These are phyloP conservation scores for Chaetomium sp. DNA, from an alignment of 2,329 filamentous ascomycete genomes.

Conservation along the genomic window DNA sequence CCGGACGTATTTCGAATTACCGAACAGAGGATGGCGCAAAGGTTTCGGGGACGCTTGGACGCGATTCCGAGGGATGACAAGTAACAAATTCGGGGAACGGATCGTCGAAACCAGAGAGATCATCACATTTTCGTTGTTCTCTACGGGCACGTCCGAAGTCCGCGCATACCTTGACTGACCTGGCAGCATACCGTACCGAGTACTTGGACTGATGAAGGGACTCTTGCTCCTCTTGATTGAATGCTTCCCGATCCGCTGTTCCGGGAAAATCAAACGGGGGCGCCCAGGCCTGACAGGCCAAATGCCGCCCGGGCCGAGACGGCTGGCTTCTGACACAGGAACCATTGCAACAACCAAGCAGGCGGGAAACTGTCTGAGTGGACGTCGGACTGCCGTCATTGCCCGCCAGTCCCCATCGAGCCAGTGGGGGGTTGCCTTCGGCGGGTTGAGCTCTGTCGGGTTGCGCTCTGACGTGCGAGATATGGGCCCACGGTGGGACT, in stretches of 20 bases:
- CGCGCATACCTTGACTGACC: not conserved
- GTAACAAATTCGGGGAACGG: not conserved
- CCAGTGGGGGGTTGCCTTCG: not conserved
- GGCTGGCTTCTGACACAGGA: not conserved
- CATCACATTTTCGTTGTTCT: not conserved
- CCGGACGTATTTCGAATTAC: constrained; percentile 54
- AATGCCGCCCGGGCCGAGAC: not conserved
- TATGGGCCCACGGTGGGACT: not conserved
- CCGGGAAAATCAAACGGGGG: not conserved
- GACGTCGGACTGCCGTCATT: not conserved
- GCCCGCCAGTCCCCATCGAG: not conserved
- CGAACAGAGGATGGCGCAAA: constrained; percentile 46
- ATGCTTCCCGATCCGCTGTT: not conserved
- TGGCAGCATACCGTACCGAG: not conserved
- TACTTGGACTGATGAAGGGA: not conserved
- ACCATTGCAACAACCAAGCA: not conserved
- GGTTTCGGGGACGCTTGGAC: constrained; percentile 41
- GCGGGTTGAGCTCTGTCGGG: not conserved
- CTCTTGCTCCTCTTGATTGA: not conserved
- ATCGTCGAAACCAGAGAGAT: not conserved
- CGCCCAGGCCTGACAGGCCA: not conserved
- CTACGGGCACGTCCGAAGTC: not conserved
- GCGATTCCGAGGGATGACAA: not conserved
- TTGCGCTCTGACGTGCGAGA: not conserved
- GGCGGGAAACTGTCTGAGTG: not conserved